Evolutionary conservation across 2,329 filamentous ascomycete genomes (phyloP), one percentile per base, ranked within the genome.

Genomic region (Dactylella cylindrospora): DNA sequence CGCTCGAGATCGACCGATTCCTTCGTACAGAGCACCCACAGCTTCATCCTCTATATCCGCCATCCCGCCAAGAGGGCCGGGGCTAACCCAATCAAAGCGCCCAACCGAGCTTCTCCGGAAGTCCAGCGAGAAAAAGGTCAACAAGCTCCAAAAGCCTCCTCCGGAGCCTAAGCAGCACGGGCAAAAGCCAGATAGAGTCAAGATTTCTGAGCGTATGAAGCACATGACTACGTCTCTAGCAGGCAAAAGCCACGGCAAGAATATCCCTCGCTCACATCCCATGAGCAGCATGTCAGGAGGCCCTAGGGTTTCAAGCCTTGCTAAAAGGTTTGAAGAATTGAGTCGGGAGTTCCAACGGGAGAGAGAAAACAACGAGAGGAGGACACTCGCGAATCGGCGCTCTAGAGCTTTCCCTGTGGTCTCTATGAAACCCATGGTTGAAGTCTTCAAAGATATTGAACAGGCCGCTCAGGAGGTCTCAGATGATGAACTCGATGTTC

Each of bases 261-360:
- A 52, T 29, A 66, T 59, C 29, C 61, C 41, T 41, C 35, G 49
- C 17, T 45, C 50, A 19, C 35, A 52, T 22, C 53, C 38, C 8
- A 32, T 32, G 39, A 38, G 28, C 12, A 12, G 22, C 83, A 86
- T 44, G 70, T 72, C 43, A 87, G 84, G 70, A 84, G 80, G 67
- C 84, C 82, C 87, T 2, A 88, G 86, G 68, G 93, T 98, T 2
- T 94, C 90, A 6, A 90, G 85, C n/a, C 78, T 98, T 43, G 89
- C 93, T 13, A 88, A 88, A 68, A 93, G 97, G 72, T 97, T 98
- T 70, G 94, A 98, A 73, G 90, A 97, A 72, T 78, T 98, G 53
- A 96, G 90, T 68, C 85, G 90, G 19, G 94, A 98, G 70, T 98
- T 98, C 67, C 90, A 96, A 70, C 95, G 91, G 69, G 91, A 98